phyloP scores from a whole-genome alignment of 2,329 filamentous ascomycete species.

The Scedosporium minutisporum region DNA sequence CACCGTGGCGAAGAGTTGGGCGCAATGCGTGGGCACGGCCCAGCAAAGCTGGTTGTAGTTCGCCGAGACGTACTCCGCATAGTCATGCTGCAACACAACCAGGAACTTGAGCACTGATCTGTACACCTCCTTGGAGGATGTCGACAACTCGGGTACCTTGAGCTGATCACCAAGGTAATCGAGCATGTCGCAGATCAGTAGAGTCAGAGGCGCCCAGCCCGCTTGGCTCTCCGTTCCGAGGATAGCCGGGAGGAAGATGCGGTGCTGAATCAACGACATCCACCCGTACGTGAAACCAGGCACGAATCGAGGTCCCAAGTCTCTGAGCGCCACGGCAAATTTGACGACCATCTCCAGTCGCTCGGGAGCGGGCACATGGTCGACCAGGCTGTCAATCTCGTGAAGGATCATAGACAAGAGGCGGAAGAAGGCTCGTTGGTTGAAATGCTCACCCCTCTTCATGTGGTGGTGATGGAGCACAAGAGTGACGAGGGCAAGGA shows the following conservation, averaged over 20 bases:
- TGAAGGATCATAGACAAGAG: conserved; percentile 76
- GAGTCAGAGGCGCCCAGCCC: conserved; percentile 69
- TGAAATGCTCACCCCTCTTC: conserved; percentile 71
- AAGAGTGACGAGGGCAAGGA: conserved; percentile 68
- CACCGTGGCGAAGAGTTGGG: conserved; percentile 81
- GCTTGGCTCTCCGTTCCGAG: conserved; percentile 47
- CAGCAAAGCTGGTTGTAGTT: conserved; percentile 77
- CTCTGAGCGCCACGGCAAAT: conserved; percentile 61
- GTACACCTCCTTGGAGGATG: conserved; percentile 73
- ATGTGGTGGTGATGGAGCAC: conserved; percentile 80
- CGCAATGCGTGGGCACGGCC: conserved; percentile 71
- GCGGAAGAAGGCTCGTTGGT: conserved; percentile 83
- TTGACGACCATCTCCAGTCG: conserved; percentile 60
- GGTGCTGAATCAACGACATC: conserved; percentile 73
- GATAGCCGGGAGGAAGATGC: conserved; percentile 72
- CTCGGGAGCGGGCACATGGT: conserved; percentile 51
- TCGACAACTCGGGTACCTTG: conserved; percentile 59
- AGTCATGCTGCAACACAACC: conserved; percentile 84
- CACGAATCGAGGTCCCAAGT: conserved; percentile 66
- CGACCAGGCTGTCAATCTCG: conserved; percentile 53
- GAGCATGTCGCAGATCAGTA: conserved; percentile 63
- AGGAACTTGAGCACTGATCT: conserved; percentile 74
- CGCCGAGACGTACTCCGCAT: conserved; percentile 82
- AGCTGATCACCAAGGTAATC: conserved; percentile 70
- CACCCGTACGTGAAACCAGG: conserved; percentile 80